Evolutionary conservation across 2,329 filamentous ascomycete genomes (phyloP).

Genomic region (Tympanopsis confertula): DNA sequence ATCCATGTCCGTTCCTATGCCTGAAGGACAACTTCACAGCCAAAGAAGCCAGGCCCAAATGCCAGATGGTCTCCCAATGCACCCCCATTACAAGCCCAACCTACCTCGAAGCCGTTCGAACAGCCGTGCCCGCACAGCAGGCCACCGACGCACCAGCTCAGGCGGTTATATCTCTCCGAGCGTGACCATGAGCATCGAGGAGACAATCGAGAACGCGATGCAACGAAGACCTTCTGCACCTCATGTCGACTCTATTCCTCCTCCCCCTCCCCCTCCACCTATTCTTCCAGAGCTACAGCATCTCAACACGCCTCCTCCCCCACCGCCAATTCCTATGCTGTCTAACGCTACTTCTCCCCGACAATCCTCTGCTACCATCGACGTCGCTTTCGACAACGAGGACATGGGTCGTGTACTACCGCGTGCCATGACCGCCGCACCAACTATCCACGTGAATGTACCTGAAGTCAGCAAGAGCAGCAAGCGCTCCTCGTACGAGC

Average conservation of each 20-base stretch:
- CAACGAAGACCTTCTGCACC: not conserved
- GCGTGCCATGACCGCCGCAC: not conserved
- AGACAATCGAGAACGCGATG: not conserved
- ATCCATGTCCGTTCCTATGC: constrained; percentile 1
- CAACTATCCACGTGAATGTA: not conserved
- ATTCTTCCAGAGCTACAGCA: constrained; percentile 1
- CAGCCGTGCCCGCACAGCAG: not conserved
- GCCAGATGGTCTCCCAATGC: not conserved
- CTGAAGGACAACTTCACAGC: not conserved
- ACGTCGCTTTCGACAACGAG: constrained; percentile 1
- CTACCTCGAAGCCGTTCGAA: not conserved
- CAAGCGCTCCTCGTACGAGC: not conserved
- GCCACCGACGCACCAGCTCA: not conserved
- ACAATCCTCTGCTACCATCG: not conserved
- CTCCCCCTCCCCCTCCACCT: not conserved
- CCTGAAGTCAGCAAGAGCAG: not conserved
- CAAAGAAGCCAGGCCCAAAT: not conserved
- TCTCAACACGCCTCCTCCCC: not conserved
- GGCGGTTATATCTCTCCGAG: not conserved
- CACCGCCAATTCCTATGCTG: not conserved
- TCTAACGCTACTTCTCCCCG: not conserved
- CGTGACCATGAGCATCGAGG: not conserved
- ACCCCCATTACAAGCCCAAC: not conserved
- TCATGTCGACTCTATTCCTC: not conserved
- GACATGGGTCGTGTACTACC: not conserved